Evolutionary conservation across 805 yeast species (phyloP), one percentile per base, ranked within the genome.

Genomic region (Kazachstania viticola): DNA sequence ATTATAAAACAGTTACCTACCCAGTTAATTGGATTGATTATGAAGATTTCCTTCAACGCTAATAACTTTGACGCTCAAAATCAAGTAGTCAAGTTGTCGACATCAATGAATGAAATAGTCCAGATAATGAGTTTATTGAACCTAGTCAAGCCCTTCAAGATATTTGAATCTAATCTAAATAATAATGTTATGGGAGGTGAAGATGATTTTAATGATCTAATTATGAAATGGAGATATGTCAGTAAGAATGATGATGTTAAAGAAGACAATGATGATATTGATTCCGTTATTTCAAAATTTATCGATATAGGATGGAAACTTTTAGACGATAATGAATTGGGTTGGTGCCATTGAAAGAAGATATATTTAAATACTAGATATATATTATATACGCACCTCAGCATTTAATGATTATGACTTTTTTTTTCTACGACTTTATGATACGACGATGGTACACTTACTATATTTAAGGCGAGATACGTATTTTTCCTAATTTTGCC

Each of bases 61-160:
- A 35, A 46, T 22, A 40, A 36, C 8, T 13, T 27, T 17, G 35
- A 41, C 17, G 42, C 55, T 3, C 59, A 50, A 31, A 45, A 40
- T 6, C 34, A 49, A n/a, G 54, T 54, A 4, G 47, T 54, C 9
- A 39, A 43, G 21, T 34, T 54, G 29, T 53, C 58, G 0, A 49
- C 51, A 31, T 46, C 56, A 6, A 48, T 53, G 56, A 51, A 51
- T 33, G 56, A 51, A 21, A 36, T 54, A 29, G 49, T 53, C 7
- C 57, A 52, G 25, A 51, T 51, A 3, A 47, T 54, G 12, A 49
- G 56, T 31, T 39, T 51, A 16, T 33, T 53, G 15, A 46, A 39
- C 27, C 36, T 49, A 42, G 41, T 53, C 18, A 48, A 51, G 21
- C 58, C 60, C 4, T 44, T 49, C 23, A 49, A 45, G 28, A 41